phyloP scores from a whole-genome alignment of 768 basidiomycete species.

The Lactifluus piperatus region DNA sequence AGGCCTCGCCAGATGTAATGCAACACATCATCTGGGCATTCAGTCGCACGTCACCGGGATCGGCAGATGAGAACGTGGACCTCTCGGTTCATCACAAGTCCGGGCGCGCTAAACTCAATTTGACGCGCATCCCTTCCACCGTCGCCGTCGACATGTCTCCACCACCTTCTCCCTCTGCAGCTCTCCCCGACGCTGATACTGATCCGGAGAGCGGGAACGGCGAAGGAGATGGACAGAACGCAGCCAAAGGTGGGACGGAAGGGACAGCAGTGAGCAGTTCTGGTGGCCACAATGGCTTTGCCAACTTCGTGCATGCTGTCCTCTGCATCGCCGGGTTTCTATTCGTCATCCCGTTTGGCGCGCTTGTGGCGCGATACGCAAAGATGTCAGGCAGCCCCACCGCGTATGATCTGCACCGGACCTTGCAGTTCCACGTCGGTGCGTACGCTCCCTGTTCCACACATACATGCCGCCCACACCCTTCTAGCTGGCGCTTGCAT shows the following conservation, averaged over 20 bases:
- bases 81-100: conserved; percentile 42
- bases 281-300: neutral
- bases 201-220: neutral
- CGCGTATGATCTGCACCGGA: conserved; percentile 43
- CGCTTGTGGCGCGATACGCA: conserved; percentile 45
- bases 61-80: conserved; percentile 35
- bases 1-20: conserved; percentile 36
- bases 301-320: conserved; percentile 45
- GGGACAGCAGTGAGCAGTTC: neutral
- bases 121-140: conserved; percentile 31
- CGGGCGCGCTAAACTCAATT: conserved; percentile 38
- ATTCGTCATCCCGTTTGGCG: conserved; percentile 50
- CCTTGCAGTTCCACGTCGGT: conserved; percentile 19
- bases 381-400: conserved; percentile 34
- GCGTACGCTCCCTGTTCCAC: neutral
- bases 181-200: neutral
- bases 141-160: neutral
- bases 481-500: conserved; percentile 2
- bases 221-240: neutral
- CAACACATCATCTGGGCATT: conserved; percentile 54
- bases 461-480: neutral
- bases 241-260: neutral
- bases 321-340: conserved; percentile 46
- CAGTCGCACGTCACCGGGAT: conserved; percentile 39
- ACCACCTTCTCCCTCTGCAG: neutral